Conservation (phyloP, 306 rosid genomes). For the Trifolium dubium region DNA sequence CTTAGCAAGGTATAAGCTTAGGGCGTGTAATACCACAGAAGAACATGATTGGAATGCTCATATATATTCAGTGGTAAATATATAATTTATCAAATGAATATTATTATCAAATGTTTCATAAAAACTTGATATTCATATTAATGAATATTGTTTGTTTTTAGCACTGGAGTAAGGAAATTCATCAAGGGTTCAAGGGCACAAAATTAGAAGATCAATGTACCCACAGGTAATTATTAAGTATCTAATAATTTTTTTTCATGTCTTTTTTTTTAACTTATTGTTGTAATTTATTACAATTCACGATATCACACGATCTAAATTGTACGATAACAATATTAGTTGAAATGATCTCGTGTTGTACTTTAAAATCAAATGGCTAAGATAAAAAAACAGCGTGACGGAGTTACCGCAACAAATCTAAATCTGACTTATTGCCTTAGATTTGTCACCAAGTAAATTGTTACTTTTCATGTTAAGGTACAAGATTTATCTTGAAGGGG, state of each 20-base stretch:
- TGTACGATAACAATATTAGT: no score
- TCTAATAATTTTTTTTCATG: not conserved
- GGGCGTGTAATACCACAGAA: slow-evolving; percentile 45
- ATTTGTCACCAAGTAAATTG: not conserved
- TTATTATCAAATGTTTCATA: not conserved
- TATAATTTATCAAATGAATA: slow-evolving; percentile 11
- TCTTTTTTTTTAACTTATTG: not conserved
- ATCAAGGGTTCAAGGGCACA: slow-evolving; percentile 37
- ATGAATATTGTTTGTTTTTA: slow-evolving; percentile 27
- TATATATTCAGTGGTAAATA: slow-evolving; percentile 46
- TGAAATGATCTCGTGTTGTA: no score
- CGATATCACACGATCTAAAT: no score
- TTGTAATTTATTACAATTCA: not conserved
- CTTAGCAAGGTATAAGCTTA: slow-evolving; percentile 13
- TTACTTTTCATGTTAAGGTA: slow-evolving; percentile 43
- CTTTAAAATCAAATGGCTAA: not conserved
- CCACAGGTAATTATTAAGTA: slow-evolving; percentile 41
- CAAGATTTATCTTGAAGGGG: slow-evolving; percentile 35
- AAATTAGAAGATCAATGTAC: slow-evolving; percentile 57
- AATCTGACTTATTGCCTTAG: not conserved
- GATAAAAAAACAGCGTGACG: not conserved
- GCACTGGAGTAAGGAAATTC: slow-evolving; percentile 37
- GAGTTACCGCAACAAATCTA: not conserved
- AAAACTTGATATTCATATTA: not conserved
- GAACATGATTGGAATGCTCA: slow-evolving; percentile 50